These are phyloP conservation scores for Pouteria glomerata DNA, from an alignment of 148 eudicot genomes.

Conservation along the genomic window DNA sequence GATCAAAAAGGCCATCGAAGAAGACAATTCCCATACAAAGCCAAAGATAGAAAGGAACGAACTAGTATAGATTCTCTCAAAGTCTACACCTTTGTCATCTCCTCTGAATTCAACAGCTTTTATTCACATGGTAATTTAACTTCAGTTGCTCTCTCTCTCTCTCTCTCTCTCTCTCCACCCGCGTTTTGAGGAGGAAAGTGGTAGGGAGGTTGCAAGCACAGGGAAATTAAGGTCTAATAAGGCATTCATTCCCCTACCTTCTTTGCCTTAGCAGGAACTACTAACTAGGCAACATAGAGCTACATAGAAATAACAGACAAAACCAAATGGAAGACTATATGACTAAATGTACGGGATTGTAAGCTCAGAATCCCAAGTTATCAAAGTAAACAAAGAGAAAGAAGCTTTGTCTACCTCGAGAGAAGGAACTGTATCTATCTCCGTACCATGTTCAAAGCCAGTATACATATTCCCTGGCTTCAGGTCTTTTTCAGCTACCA, in stretches of 20 bases:
- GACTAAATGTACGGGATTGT: not conserved
- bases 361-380: not conserved
- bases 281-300: not conserved
- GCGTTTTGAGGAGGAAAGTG: too few relatives aligned
- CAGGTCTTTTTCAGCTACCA: slow-evolving; percentile 26
- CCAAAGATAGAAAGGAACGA: too few relatives aligned
- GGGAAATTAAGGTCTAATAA: not conserved
- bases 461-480: slow-evolving; percentile 17
- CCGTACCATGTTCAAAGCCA: slow-evolving; percentile 19
- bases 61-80: too few relatives aligned
- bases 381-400: not conserved
- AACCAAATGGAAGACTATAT: not conserved
- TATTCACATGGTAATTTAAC: too few relatives aligned
- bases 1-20: not conserved
- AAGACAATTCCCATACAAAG: too few relatives aligned
- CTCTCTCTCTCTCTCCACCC: too few relatives aligned
- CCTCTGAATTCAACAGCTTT: too few relatives aligned
- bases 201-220: too few relatives aligned
- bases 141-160: too few relatives aligned
- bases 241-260: not conserved
- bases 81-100: too few relatives aligned
- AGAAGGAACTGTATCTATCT: slow-evolving; percentile 18
- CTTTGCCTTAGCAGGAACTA: not conserved
- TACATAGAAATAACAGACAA: not conserved
- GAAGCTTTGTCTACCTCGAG: slow-evolving; percentile 41